phyloP scores from a whole-genome alignment of 306 rosid genomes.

The Malus fusca region DNA sequence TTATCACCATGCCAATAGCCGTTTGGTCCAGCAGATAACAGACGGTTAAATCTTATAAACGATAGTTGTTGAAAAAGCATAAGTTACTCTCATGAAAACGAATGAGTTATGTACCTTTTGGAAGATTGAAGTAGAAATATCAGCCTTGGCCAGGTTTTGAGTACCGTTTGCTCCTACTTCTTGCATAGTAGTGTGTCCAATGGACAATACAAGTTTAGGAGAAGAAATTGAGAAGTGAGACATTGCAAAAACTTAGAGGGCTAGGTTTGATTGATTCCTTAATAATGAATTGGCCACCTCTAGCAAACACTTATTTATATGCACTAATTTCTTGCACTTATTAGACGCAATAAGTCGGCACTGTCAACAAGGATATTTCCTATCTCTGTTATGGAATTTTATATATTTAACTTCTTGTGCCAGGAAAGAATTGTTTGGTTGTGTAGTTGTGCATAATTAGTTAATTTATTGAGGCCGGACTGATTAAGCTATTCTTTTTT shows the following conservation, averaged over 20 bases:
- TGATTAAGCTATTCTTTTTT: background rate
- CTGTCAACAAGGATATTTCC: background rate
- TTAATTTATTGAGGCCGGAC: constrained; percentile 8
- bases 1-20: background rate
- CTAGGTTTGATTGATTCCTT: background rate
- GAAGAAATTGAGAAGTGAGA: constrained; percentile 22
- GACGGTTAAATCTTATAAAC: too few species aligned
- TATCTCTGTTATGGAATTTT: background rate
- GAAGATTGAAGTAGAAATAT: constrained; percentile 4
- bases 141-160: constrained; percentile 1
- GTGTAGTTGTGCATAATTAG: background rate
- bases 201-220: constrained; percentile 17
- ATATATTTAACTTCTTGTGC: background rate
- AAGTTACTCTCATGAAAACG: background rate
- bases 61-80: background rate
- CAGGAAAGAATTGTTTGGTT: background rate
- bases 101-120: constrained; percentile 11
- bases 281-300: background rate
- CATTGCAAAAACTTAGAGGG: constrained; percentile 17
- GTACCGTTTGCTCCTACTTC: constrained; percentile 9
- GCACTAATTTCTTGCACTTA: background rate
- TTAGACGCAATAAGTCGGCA: background rate
- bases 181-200: constrained; percentile 3
- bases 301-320: background rate
- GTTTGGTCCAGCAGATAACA: background rate